phyloP scores from a whole-genome alignment of 495 filamentous ascomycete species.

The Endocarpon pusillum region DNA sequence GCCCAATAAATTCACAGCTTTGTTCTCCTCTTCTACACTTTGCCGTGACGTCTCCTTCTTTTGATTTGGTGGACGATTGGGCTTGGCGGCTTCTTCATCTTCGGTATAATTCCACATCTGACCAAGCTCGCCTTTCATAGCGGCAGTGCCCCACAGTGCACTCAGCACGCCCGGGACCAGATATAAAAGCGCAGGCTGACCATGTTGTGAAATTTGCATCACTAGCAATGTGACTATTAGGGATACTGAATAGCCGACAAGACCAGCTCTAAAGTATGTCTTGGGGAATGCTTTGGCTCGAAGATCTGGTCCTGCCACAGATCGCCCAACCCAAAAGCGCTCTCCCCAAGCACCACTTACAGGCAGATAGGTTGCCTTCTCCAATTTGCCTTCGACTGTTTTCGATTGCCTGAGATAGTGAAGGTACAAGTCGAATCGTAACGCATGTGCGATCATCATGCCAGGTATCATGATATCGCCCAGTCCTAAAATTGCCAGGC shows the following conservation, averaged over 20 bases:
- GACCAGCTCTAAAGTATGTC: slow-evolving; percentile 66
- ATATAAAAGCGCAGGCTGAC: slow-evolving; percentile 84
- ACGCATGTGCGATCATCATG: slow-evolving; percentile 71
- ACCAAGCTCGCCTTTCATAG: slow-evolving; percentile 46
- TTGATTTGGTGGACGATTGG: slow-evolving; percentile 10
- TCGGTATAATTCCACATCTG: slow-evolving; percentile 76
- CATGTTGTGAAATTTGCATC: slow-evolving; percentile 61
- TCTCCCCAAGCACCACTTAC: slow-evolving; percentile 66
- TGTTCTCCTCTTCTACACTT: slow-evolving; percentile 11
- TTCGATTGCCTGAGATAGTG: slow-evolving; percentile 49
- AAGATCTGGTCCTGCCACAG: slow-evolving; percentile 13
- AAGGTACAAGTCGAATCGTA: slow-evolving; percentile 79
- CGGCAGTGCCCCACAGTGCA: slow-evolving; percentile 64
- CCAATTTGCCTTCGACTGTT: slow-evolving; percentile 17
- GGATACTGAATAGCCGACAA: slow-evolving; percentile 63
- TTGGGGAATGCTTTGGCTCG: slow-evolving; percentile 49
- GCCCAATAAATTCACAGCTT: slow-evolving; percentile 5
- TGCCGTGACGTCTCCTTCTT: slow-evolving; percentile 9
- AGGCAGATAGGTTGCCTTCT: slow-evolving; percentile 39
- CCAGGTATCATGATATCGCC: slow-evolving; percentile 93
- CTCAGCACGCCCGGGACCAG: slow-evolving; percentile 74
- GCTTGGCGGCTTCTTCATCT: slow-evolving; percentile 23
- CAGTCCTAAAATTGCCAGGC: slow-evolving; percentile 73
- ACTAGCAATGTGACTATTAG: slow-evolving; percentile 64
- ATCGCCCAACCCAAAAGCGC: slow-evolving; percentile 52